Evolutionary conservation across 2,329 filamentous ascomycete genomes (phyloP).

Genomic region (Aspergillus sclerotialis): DNA sequence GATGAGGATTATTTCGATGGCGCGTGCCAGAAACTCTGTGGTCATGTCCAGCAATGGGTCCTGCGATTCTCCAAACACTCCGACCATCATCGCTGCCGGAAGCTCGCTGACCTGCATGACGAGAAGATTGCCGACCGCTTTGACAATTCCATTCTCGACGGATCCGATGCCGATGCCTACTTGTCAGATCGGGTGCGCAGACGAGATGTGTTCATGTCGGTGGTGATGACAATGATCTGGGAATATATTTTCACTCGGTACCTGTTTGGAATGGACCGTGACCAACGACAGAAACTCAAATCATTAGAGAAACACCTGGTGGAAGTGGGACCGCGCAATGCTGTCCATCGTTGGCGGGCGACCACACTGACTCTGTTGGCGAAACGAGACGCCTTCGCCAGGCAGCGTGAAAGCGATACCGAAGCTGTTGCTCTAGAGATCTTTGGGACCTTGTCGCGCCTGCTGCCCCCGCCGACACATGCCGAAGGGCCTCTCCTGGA

Average conservation of each 20-base stretch:
- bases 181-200: conserved; percentile 80
- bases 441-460: conserved; percentile 71
- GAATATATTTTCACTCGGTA: conserved; percentile 98
- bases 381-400: conserved; percentile 68
- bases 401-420: conserved; percentile 80
- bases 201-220: conserved; percentile 94
- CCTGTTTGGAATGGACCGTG: conserved; percentile 95
- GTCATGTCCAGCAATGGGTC: conserved; percentile 96
- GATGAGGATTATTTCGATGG: conserved; percentile 95
- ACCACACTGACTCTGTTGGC: conserved; percentile 87
- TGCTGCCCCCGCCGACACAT: conserved; percentile 79
- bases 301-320: conserved; percentile 83
- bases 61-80: conserved; percentile 97
- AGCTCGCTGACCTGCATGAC: conserved; percentile 77
- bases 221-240: conserved; percentile 99
- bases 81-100: conserved; percentile 78
- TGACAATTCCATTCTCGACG: conserved; percentile 90
- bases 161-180: conserved; percentile 83
- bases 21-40: conserved; percentile 88
- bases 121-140: conserved; percentile 91
- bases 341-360: conserved; percentile 96
- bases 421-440: conserved; percentile 93
- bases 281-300: conserved; percentile 96
- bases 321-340: conserved; percentile 77
- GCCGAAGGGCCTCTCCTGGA: conserved; percentile 73